Conservation (phyloP, 2,329 filamentous ascomycete species). For the Fusarium anthophilum region DNA sequence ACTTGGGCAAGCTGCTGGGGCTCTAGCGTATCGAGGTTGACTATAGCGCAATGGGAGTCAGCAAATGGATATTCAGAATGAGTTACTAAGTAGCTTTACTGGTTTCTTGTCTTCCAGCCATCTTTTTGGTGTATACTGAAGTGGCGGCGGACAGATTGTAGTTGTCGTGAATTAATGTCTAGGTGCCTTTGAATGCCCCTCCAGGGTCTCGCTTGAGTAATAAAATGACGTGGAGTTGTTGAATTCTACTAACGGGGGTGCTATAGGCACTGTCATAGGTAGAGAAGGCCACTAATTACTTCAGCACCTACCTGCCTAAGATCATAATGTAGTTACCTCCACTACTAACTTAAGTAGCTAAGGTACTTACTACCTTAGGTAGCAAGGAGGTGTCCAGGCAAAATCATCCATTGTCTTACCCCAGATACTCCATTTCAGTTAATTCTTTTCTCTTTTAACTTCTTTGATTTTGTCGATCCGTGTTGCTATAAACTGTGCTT, state of each 20-base stretch:
- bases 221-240: conserved; percentile 46
- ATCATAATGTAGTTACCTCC: too few relatives aligned
- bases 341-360: too few relatives aligned
- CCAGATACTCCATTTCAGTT: not conserved
- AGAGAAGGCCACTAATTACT: too few relatives aligned
- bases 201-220: conserved; percentile 42
- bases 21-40: conserved; percentile 78
- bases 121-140: conserved; percentile 35
- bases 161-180: conserved; percentile 7
- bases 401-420: too few relatives aligned
- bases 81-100: conserved; percentile 29
- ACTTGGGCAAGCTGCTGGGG: conserved; percentile 87
- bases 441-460: not conserved
- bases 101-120: conserved; percentile 49
- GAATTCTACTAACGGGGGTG: conserved; percentile 46
- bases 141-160: conserved; percentile 6
- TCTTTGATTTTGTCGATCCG: not conserved
- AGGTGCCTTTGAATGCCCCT: conserved; percentile 32
- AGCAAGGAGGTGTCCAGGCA: too few relatives aligned
- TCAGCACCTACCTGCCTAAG: too few relatives aligned
- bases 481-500: not conserved
- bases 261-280: not conserved
- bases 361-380: too few relatives aligned
- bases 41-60: conserved; percentile 45
- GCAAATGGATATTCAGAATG: not conserved